These are phyloP conservation scores for Diaporthe vexans DNA, from an alignment of 2,329 filamentous ascomycete species.

Conservation along the genomic window DNA sequence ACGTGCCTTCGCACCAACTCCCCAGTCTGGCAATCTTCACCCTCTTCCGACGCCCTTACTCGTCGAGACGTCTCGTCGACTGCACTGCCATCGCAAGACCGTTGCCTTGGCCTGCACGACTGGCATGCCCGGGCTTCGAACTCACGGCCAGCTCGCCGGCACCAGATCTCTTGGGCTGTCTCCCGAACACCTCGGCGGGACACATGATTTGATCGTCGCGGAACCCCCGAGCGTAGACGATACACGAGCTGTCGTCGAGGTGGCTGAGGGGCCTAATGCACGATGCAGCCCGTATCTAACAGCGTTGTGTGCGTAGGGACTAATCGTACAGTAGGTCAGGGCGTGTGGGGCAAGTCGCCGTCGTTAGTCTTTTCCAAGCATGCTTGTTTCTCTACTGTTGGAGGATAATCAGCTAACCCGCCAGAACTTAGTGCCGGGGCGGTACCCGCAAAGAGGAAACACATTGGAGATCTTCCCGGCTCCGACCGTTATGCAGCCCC, in stretches of 20 bases:
- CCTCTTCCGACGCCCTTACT: conserved; percentile 11
- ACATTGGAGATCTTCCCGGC: conserved; percentile 7
- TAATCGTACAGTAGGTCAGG: conserved; percentile 9
- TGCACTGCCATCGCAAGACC: conserved; percentile 15
- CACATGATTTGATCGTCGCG: conserved; percentile 16
- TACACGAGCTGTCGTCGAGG: not conserved
- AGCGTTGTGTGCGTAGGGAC: not conserved
- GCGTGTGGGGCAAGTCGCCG: not conserved
- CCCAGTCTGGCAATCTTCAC: conserved; percentile 23
- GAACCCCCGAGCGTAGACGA: not conserved
- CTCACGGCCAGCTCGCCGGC: not conserved
- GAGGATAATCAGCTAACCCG: conserved; percentile 21
- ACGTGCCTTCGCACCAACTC: conserved; percentile 11
- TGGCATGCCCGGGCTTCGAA: not conserved
- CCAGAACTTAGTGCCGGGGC: conserved; percentile 28
- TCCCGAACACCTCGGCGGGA: conserved; percentile 13
- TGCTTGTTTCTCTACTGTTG: conserved; percentile 25
- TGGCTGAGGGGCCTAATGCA: conserved; percentile 24
- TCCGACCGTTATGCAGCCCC: conserved; percentile 7
- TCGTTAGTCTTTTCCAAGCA: conserved; percentile 9
- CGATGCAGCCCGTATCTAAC: conserved; percentile 10
- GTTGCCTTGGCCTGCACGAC: not conserved
- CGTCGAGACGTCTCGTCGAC: conserved; percentile 13
- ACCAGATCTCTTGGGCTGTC: not conserved
- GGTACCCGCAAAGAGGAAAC: conserved; percentile 24